Base-by-base conservation (phyloP, 2,329 filamentous ascomycete genomes). In the Epicoccum sorghinum region DNA sequence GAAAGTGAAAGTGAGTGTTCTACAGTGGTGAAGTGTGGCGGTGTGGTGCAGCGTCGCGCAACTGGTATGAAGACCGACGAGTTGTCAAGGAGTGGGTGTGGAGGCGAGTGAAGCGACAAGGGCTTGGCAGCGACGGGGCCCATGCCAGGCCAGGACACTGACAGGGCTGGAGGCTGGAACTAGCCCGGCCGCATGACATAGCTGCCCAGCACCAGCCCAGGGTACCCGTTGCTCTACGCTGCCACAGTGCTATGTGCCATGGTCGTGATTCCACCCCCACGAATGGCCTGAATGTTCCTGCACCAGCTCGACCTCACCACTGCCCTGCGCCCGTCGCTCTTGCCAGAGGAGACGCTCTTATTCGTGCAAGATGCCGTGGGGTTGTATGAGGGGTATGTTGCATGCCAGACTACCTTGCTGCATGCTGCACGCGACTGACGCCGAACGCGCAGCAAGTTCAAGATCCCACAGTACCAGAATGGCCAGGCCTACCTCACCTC, bases 291-390 rank as follows among this genome's bases (percentile, higher is more conserved):
- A 83, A 98, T 98, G 93, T 96, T 96, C 85, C 83, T 97, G 83
- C 93, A 96, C 83, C 87, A 89, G 68, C 85, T 98, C 75, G 93
- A 99, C 79, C 86, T 99, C 70, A 99, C 95, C 54, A 96, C 93
- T 79, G 95, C 95, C 73, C 85, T 97, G 73, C 90, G 95, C 82
- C 95, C 95, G 68, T 89, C 89, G 58, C 89, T 97, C 74, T 85
- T 96, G 64, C 89, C 91, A 70, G 95, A 97, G 82, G 95, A 99
- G 83, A 89, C 91, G 65, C 82, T 98, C 49, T 84, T 99, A 56
- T 98, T 96, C 78, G 93, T 99, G 54, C 93, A 98, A 80, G 93
- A 98, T 82, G 93, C 91, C 75, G 93, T 99, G 68, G 95, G 95
- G 65, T 82, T 99, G 58, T 99, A 99, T 79, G 91, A 98, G 83